Evolutionary conservation across 768 basidiomycete species (phyloP), one percentile per base, ranked within the genome.

Genomic region (Boletus pseudo-olivaceus): DNA sequence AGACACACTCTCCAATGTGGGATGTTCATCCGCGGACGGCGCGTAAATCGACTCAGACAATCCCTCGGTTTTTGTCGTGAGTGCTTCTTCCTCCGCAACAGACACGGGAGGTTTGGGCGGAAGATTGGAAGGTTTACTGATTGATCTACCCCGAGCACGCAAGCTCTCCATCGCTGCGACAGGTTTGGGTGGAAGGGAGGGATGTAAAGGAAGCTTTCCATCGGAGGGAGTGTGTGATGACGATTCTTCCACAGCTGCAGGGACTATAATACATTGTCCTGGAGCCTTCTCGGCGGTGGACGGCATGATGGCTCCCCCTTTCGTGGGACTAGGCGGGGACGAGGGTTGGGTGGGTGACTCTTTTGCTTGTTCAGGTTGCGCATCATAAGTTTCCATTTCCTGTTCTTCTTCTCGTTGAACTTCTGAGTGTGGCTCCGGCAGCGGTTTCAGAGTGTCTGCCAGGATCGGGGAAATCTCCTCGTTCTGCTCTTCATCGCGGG

Each of bases 391-490:
- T 50, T 64, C 62, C 60, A 60, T 57, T 37, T 69, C 60, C 17
- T 51, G 62, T 12, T 56, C 58, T 44, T 64, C 58, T 38, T 67
- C 63, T 32, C 46, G 52, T 20, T 47, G 58, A 38, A 45, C 46
- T 29, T 69, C 63, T n/a, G 65, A 70, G 56, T 60, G 54, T 55
- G 77, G 69, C 51, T 83, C 78, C 34, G 87, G 79, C 7, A 89
- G 70, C 15, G 85, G 78, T 62, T 73, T 82, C 44, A 88, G 73
- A 29, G 83, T 77, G 58, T 82, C 84, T 47, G 81, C 80, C 20
- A 85, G 75, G 50, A 88, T 85, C 1, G 88, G 87, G 3, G 88
- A 88, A 43, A 88, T 86, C 51, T 75, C 70, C 42, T 77, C 76
- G 42, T 49, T 59, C 38, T 67, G 61, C 68, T 62, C 64, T 66